Evolutionary conservation across 768 basidiomycete genomes (phyloP).

Genomic region (Tulasnella sp.): DNA sequence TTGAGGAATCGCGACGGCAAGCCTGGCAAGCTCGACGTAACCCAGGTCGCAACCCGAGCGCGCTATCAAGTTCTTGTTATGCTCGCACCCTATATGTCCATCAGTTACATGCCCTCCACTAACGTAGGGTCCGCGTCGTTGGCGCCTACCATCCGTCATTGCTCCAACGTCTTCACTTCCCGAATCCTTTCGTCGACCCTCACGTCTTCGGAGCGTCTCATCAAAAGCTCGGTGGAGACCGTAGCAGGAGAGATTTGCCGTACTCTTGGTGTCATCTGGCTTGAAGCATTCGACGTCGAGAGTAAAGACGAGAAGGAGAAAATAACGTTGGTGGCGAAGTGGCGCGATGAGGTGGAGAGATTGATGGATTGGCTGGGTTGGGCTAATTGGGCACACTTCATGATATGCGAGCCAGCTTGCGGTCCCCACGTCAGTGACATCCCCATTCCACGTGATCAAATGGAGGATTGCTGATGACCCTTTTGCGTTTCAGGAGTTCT

Average conservation of each 20-base stretch:
- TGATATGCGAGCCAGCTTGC: background rate
- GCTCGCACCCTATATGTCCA: background rate
- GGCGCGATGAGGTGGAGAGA: background rate
- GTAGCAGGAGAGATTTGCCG: constrained; percentile 2
- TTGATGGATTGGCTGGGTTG: constrained; percentile 8
- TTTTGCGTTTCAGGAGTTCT: no score
- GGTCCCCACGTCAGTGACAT: no score
- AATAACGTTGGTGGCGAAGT: background rate
- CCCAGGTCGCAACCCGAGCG: background rate
- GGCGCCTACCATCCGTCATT: background rate
- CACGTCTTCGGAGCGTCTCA: background rate
- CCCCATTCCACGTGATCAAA: no score
- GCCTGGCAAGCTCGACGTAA: background rate
- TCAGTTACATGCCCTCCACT: background rate
- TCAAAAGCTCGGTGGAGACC: background rate
- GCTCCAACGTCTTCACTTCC: background rate
- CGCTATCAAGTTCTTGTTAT: background rate
- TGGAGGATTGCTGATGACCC: no score
- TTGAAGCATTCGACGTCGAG: background rate
- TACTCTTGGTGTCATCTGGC: background rate
- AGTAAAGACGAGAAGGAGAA: background rate
- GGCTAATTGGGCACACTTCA: background rate
- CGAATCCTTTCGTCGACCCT: background rate
- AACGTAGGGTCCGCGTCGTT: background rate
- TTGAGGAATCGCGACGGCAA: background rate